Percentiles rank a stretch among this genome's conserved stretches.
Evolutionary conservation across 2,329 filamentous ascomycete species (phyloP).

Genomic region (Diaporthe vexans): DNA sequence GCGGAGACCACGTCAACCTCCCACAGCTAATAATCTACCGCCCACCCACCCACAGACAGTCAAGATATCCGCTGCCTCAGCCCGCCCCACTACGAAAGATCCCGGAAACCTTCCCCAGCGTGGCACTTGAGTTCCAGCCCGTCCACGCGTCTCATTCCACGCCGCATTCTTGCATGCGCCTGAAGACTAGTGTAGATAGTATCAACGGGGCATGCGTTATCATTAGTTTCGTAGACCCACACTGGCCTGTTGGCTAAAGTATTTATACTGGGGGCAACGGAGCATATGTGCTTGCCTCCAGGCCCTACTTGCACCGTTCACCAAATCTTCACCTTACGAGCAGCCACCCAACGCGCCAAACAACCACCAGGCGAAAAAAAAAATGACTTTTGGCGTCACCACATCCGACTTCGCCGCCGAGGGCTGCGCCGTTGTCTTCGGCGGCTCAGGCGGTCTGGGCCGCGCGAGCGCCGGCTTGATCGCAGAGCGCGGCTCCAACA

Average conservation of each 20-base stretch:
- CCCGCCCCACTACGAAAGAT: background rate
- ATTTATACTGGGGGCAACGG: slow-evolving; percentile 6
- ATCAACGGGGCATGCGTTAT: background rate
- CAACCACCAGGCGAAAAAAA: background rate
- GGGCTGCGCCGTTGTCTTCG: slow-evolving; percentile 26
- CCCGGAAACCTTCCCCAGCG: slow-evolving; percentile 10
- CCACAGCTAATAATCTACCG: background rate
- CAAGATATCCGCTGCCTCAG: background rate
- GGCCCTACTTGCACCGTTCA: background rate
- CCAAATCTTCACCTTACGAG: background rate
- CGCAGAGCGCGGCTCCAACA: slow-evolving; percentile 16
- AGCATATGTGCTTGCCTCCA: background rate
- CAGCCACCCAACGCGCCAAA: background rate
- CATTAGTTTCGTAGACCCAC: background rate
- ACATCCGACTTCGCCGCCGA: slow-evolving; percentile 3
- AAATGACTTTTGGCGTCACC: slow-evolving; percentile 24
- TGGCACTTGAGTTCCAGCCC: background rate
- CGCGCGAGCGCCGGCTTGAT: slow-evolving; percentile 26
- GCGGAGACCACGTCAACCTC: background rate
- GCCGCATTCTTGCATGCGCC: background rate
- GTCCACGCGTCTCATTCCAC: background rate
- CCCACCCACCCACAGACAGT: slow-evolving; percentile 7
- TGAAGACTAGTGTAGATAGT: background rate
- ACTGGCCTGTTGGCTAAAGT: background rate
- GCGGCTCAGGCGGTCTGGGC: slow-evolving; percentile 23